These are phyloP conservation scores for Magnusiomyces tetraspermus DNA, from an alignment of 1,139 yeast genomes.

Conservation along the genomic window DNA sequence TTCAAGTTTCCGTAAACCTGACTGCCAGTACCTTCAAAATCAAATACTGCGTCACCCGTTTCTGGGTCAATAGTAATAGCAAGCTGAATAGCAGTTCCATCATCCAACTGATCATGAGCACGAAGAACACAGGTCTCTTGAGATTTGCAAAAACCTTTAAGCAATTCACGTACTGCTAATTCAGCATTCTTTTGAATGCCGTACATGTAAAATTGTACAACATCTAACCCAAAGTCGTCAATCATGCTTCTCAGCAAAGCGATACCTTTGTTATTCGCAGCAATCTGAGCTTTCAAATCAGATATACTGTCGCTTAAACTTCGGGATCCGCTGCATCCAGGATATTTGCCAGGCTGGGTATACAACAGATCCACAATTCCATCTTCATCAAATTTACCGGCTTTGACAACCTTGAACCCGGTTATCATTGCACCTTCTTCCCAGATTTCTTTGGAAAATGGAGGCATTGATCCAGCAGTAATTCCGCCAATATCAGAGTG, in stretches of 20 bases:
- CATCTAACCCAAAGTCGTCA: conserved; percentile 41
- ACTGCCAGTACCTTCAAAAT: conserved; percentile 51
- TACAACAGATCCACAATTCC: conserved; percentile 40
- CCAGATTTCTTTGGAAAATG: conserved; percentile 49
- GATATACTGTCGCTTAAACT: conserved; percentile 50
- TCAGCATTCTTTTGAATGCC: conserved; percentile 57
- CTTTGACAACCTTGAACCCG: conserved; percentile 46
- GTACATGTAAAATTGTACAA: conserved; percentile 50
- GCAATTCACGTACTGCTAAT: conserved; percentile 40
- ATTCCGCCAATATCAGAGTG: conserved; percentile 63
- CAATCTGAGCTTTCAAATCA: conserved; percentile 57
- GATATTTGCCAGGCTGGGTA: conserved; percentile 43
- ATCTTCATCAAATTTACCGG: conserved; percentile 48
- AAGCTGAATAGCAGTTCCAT: conserved; percentile 46
- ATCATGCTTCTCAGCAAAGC: conserved; percentile 41
- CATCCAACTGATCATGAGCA: conserved; percentile 51
- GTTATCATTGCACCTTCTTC: conserved; percentile 57
- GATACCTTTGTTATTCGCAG: conserved; percentile 59
- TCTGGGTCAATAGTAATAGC: conserved; percentile 37
- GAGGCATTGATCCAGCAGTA: conserved; percentile 59
- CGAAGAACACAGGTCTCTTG: conserved; percentile 25
- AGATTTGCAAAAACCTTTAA: conserved; percentile 31
- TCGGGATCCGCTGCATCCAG: conserved; percentile 56
- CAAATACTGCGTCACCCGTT: conserved; percentile 45
- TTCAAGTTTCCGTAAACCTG: conserved; percentile 55